Evolutionary conservation across 768 basidiomycete species (phyloP).

Genomic region (Tylopilus subfusipes): DNA sequence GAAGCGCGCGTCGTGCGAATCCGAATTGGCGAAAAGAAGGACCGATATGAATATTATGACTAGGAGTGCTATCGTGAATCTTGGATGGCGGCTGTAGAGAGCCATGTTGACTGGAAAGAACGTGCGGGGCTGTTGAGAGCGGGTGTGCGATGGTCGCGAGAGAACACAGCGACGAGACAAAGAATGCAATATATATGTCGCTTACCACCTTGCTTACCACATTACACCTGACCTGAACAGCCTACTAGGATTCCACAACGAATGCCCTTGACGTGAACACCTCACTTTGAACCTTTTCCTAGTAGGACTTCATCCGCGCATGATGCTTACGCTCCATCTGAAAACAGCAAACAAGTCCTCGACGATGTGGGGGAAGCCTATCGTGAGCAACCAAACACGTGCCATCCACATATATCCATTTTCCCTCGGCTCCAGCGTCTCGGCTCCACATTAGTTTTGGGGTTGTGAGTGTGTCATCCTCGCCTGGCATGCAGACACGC

Average conservation of each 20-base stretch:
- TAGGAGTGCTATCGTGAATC: conserved; percentile 29
- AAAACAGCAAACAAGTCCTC: not conserved
- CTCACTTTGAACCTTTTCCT: not conserved
- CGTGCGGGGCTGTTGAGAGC: conserved; percentile 12
- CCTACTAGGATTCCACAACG: too few relatives aligned
- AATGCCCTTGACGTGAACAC: not conserved
- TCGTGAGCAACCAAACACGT: not conserved
- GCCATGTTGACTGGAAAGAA: conserved; percentile 19
- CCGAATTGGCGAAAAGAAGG: conserved; percentile 27
- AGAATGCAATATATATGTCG: too few relatives aligned
- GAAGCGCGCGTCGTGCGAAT: conserved; percentile 2
- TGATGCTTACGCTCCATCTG: not conserved
- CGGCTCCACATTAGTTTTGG: not conserved
- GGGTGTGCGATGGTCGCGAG: not conserved
- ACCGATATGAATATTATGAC: conserved; percentile 25
- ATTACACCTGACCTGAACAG: too few relatives aligned
- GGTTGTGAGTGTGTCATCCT: not conserved
- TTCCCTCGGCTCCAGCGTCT: not conserved
- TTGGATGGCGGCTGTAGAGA: conserved; percentile 29
- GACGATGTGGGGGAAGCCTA: not conserved
- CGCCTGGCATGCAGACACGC: not conserved
- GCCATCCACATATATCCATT: not conserved
- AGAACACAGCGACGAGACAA: too few relatives aligned
- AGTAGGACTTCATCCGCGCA: not conserved
- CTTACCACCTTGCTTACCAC: too few relatives aligned